Base-by-base conservation (phyloP, 768 basidiomycete species). In the Leccinum truebloodii region DNA sequence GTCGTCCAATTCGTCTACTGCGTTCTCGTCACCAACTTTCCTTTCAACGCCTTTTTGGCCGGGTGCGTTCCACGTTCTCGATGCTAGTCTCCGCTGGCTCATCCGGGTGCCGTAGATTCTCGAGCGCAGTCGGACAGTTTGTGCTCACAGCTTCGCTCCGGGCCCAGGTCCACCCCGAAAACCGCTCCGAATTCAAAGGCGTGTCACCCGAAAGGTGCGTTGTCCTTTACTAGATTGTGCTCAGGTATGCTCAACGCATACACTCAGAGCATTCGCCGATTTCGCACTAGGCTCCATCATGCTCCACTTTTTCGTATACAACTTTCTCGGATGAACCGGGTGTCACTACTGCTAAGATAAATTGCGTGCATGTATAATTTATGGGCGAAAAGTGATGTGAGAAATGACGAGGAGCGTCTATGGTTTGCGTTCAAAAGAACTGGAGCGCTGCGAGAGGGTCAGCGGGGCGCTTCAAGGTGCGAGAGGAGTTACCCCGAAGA, bases 281-380 rank as follows among this genome's bases (percentile, higher is more conserved):
- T 99, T 98, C 70, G 91, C 90, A 28, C 74, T 95, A 50, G 95
- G 95, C n/a, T 95, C 94, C 3, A 88, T 98, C 63, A 87, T 98
- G 41, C 81, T 99, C 35, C 97, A 99, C 76, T 95, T 98, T 80
- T 99, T 98, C 74, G 95, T 97, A 61, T 98, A 88, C 83, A 98
- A 98, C 78, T 98, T 97, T 83, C 83, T 99, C 14, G 97, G 96
- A 74, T 98, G 75, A 77, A 59, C 37, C 12, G 10, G 18, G 6
- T 18, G 49, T 18, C 22, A 39, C 39, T 22, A 10, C 50, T 28
- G 48, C 16, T 58, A 56, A 54, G 28, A 60, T 63, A 63, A 39
- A 39, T 39, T 39, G 39, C 44, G 44, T 44, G 44, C 49, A 50
- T 50, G 14, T 49, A 14, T 30, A 58, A 13, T 69, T 65, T 60